phyloP scores from a whole-genome alignment of 2,329 filamentous ascomycete genomes.

The Trichoderma sp. region DNA sequence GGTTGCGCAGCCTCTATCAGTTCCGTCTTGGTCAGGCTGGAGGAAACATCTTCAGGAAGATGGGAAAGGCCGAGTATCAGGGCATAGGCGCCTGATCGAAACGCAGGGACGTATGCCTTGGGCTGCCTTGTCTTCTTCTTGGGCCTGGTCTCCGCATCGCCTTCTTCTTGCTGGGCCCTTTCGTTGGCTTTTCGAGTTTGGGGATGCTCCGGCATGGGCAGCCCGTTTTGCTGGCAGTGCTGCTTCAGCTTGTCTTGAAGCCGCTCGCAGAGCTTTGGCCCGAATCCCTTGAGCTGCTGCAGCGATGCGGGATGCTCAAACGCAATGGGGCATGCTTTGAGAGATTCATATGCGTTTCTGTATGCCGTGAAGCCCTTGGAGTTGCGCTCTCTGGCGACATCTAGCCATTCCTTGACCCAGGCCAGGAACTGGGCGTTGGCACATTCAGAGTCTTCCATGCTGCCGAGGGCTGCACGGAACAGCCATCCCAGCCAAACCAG shows the following conservation, averaged over 20 bases:
- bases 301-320: slow-evolving; percentile 76
- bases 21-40: slow-evolving; percentile 67
- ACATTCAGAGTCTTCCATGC: slow-evolving; percentile 47
- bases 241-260: slow-evolving; percentile 64
- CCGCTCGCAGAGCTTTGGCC: slow-evolving; percentile 70
- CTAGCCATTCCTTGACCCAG: slow-evolving; percentile 80
- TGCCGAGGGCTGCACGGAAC: not conserved
- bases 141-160: slow-evolving; percentile 43
- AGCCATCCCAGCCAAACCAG: not conserved
- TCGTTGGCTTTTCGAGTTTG: slow-evolving; percentile 47
- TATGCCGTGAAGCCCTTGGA: slow-evolving; percentile 73
- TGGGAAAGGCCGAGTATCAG: slow-evolving; percentile 69
- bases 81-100: slow-evolving; percentile 76
- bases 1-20: slow-evolving; percentile 71
- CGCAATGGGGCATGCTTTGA: slow-evolving; percentile 72
- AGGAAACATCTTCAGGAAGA: slow-evolving; percentile 55
- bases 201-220: slow-evolving; percentile 68
- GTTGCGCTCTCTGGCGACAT: slow-evolving; percentile 68
- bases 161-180: slow-evolving; percentile 41
- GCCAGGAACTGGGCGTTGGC: slow-evolving; percentile 72
- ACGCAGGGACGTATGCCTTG: slow-evolving; percentile 71
- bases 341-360: slow-evolving; percentile 74
- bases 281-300: slow-evolving; percentile 73
- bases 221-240: slow-evolving; percentile 67
- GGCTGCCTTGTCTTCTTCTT: slow-evolving; percentile 63